Evolutionary conservation across 352 stramenopile species (phyloP), one percentile per base, ranked within the genome.

Genomic region (Globisporangium camurandrum): DNA sequence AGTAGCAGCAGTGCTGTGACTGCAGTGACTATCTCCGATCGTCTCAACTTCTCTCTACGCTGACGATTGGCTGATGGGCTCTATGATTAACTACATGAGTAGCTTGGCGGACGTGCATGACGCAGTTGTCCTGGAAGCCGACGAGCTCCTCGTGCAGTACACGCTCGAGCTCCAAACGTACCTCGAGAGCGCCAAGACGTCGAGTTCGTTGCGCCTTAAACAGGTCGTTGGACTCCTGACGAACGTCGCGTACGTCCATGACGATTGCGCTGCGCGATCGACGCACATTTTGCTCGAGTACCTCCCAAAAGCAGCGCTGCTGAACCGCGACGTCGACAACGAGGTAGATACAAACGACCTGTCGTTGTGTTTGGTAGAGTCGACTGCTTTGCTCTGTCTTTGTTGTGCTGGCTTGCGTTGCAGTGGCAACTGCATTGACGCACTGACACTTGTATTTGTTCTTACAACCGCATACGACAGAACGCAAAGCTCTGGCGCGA

Each of bases 141-240:
- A 90, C 31, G 69, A 86, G 23, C 37, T 90, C 16, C 62, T 90
- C 41, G 48, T 75, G 43, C 73, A 66, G 24, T 88, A 86, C 61
- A 75, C 65, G 33, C 64, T 70, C 39, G 75, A 90, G 46, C 62
- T 68, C 10, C 54, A 82, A 26, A 59, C 71, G 24, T 90, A 88
- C 27, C 55, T 90, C 43, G 75, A 86, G 36, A 73, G 61, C 16
- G 37, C 69, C 14, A 90, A 90, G 58, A 38, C 80, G 41, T 85
- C 78, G 11, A 71, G 73, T 8, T 73, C 69, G 9, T 59, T 87
- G 38, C 51, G 78, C 16, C 52, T 71, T 16, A 90, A 90, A 20
- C 78, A 87, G 40, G 64, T 86, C 34, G 64, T 86, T 20, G 71
- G 73, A 2, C 67, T 87, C 6, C 48, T 90, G 19, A 88, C 78